A percentile compares a stretch with the other conserved stretches of the same genome.
phyloP scores from a whole-genome alignment of 2,329 filamentous ascomycete genomes.

The Epichloe elymi region DNA sequence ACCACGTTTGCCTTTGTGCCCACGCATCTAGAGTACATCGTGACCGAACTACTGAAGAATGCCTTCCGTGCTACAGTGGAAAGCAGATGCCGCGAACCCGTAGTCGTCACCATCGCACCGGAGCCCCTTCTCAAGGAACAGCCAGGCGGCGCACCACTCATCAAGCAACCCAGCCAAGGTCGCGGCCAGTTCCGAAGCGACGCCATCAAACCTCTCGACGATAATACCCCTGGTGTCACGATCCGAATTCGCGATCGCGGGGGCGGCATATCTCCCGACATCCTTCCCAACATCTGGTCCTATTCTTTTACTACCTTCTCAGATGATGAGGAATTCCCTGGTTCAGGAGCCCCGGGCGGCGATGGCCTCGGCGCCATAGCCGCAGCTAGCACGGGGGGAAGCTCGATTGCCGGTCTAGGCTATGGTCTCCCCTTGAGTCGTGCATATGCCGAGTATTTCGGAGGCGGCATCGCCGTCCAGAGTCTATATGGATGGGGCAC shows the following conservation, averaged over 20 bases:
- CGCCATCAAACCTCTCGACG: conserved; percentile 43
- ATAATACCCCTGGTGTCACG: conserved; percentile 71
- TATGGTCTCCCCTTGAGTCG: conserved; percentile 84
- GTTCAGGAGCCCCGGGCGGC: conserved; percentile 33
- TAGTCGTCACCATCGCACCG: conserved; percentile 85
- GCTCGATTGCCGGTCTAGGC: conserved; percentile 81
- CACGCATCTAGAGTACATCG: conserved; percentile 93
- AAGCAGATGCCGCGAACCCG: conserved; percentile 63
- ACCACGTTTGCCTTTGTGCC: conserved; percentile 91
- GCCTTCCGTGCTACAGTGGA: conserved; percentile 91
- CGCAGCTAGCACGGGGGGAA: conserved; percentile 59
- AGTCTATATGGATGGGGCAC: conserved; percentile 87
- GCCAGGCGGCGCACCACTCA: conserved; percentile 11
- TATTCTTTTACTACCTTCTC: conserved; percentile 96
- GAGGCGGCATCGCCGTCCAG: conserved; percentile 88
- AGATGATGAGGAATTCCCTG: conserved; percentile 35
- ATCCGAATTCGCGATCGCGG: conserved; percentile 94
- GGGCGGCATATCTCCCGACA: conserved; percentile 76
- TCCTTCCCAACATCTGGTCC: conserved; percentile 82
- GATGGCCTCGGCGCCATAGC: conserved; percentile 63
- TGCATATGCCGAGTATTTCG: conserved; percentile 97
- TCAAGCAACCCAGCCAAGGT: conserved; percentile 23
- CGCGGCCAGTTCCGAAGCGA: conserved; percentile 30
- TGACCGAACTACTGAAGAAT: conserved; percentile 94
- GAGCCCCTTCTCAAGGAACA: conserved; percentile 32